Conservation (phyloP, 495 filamentous ascomycete genomes). For the Rusavskia elegans region DNA sequence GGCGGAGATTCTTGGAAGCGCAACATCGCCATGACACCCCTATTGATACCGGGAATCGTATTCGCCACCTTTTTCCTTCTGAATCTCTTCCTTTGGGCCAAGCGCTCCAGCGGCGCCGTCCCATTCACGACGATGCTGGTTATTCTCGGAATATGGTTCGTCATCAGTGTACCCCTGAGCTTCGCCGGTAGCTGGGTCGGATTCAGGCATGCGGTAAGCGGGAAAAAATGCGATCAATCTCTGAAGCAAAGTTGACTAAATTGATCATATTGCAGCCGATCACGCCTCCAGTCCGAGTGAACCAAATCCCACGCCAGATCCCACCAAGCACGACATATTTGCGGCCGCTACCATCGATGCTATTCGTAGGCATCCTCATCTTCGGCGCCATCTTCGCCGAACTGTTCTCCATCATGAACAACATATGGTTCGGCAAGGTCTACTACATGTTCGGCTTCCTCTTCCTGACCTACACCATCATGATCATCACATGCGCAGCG, state of each 20-base stretch:
- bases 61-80: constrained; percentile 85
- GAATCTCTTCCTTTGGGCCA: constrained; percentile 90
- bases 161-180: constrained; percentile 84
- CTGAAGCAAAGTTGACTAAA: no score
- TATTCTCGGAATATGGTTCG: constrained; percentile 85
- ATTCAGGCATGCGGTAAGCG: constrained; percentile 46
- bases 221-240: background rate
- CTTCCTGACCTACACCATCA: constrained; percentile 91
- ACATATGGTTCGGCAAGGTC: constrained; percentile 91
- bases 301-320: constrained; percentile 95
- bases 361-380: constrained; percentile 78
- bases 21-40: constrained; percentile 75
- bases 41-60: constrained; percentile 73
- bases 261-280: constrained; percentile 24
- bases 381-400: constrained; percentile 96
- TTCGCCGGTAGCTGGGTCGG: constrained; percentile 86
- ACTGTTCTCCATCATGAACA: constrained; percentile 96
- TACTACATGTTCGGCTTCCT: constrained; percentile 99
- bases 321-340: constrained; percentile 69
- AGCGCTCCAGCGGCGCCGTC: constrained; percentile 78
- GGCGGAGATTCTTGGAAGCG: constrained; percentile 86
- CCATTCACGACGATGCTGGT: constrained; percentile 95
- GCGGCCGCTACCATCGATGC: constrained; percentile 68
- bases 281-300: constrained; percentile 74
- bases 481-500: constrained; percentile 89